phyloP scores from a whole-genome alignment of 441 rosid species.

The Croton setiger region DNA sequence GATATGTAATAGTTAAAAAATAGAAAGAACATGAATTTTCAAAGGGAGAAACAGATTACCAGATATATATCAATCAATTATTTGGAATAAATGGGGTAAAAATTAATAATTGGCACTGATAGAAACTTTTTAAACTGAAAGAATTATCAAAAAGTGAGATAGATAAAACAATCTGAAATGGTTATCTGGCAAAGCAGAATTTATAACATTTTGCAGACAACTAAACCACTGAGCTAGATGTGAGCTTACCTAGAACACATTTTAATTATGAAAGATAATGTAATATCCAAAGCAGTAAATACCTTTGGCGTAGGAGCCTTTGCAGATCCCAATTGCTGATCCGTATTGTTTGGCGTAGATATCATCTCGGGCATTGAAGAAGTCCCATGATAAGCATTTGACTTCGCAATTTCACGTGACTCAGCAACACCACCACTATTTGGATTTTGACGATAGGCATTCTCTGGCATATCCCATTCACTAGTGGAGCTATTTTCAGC shows the following conservation, averaged over 20 bases:
- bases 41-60: neutral
- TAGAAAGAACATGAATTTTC: neutral
- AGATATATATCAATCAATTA: neutral
- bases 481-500: conserved; percentile 43
- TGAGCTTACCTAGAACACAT: neutral
- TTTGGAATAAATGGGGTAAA: neutral
- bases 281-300: conserved; percentile 13
- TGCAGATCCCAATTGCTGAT: conserved; percentile 40
- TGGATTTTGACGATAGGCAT: conserved; percentile 29
- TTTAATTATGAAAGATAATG: conserved; percentile 2
- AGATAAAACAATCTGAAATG: neutral
- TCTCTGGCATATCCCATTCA: conserved; percentile 36
- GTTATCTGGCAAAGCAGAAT: neutral
- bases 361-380: conserved; percentile 47
- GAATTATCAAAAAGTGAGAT: neutral
- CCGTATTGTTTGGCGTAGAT: conserved; percentile 34
- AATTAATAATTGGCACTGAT: neutral
- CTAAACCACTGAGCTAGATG: neutral
- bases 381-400: conserved; percentile 44
- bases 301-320: conserved; percentile 64
- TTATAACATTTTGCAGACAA: neutral
- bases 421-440: conserved; percentile 31
- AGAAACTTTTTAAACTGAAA: neutral
- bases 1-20: neutral
- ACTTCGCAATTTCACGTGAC: conserved; percentile 28